Base-by-base conservation (phyloP, 768 basidiomycete species). In the Pleurotus sapidus region DNA sequence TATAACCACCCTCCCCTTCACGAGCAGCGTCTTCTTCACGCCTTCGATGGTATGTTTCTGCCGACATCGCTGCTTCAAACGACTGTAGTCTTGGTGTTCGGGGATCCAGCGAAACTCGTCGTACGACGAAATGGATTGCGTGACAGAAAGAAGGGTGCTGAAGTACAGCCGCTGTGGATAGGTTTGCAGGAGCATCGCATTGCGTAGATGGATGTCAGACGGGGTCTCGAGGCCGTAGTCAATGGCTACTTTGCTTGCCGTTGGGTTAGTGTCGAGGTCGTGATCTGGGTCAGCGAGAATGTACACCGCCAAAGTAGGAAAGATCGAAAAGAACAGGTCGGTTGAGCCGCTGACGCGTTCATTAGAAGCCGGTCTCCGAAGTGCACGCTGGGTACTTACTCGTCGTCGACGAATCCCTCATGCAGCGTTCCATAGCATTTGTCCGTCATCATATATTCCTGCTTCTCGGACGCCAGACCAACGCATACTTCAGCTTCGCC, bases 161-260 rank as follows among this genome's bases (percentile, higher is more conserved):
- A 85, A 86, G 62, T 81, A 79, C 17, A 85, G 70, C 45, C 68
- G 71, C 5, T 68, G 58, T 1, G 81, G 82, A 63, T 81, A 80
- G 4, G 76, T 78, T 61, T 82, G 82, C 12, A 86, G 76, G 46
- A 85, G 72, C 66, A 83, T 79, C 9, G 82, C 76, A 49, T 86
- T 86, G 18, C 84, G 80, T 25, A 86, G 70, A 61, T 84, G 81
- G n/a, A 86, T 77, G 66, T 86, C 84, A 1, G 73, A 71, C 0
- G 76, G 74, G 0, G 75, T 77, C 67, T 86, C 84, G 37, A 74
- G 62, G 12, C 82, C 83, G 18, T 80, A 70, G 50, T 81, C 75
- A 39, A 85, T 61, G 63, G 66, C 74, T n/a, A 76, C 61, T 5
- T 64, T 66, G 30, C 3, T 34, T 0, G 64, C 59, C 2, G 67